Base-by-base conservation (phyloP, 2,329 filamentous ascomycete genomes). In the Cytospora leucostoma region DNA sequence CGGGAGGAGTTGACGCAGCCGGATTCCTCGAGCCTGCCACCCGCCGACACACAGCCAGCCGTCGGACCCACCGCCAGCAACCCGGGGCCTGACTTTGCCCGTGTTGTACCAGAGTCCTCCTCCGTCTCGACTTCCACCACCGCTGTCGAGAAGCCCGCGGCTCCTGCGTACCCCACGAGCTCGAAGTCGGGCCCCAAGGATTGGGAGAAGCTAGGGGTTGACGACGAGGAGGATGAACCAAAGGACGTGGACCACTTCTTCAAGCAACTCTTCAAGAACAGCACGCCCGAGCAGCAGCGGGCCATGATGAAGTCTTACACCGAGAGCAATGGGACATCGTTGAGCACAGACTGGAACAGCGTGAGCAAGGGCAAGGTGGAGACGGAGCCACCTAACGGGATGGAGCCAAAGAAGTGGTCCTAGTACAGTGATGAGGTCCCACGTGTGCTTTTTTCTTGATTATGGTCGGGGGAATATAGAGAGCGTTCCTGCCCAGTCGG, bases 271-370 rank as follows among this genome's bases (percentile, higher is more conserved):
- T 98, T 94, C 78, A 87, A 89, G 67, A 82, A 80, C 40, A 88
- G 92, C 0, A 87, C 89, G 56, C 86, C 88, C 0, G 94, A 99
- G 70, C 91, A 92, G 64, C 87, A 88, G 72, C 87, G 93, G 2
- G 95, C 95, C 10, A 99, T 99, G 95, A 92, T 96, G 87, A 99
- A 99, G 85, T 96, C 92, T 73, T 98, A 92, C 72, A 83, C 87
- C 15, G 94, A 99, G 81, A 97, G 93, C 75, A 95, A 96, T 69
- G 95, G 95, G 5, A 99, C 95, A 0, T 85, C 91, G 3, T 79
- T 99, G 56, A 97, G 92, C 75, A 99, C 95, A 0, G 92, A 94
- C 74, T 99, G 95, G 95, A 77, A 79, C 11, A 90, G 96, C 66
- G 94, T 97, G 21, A 85, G 86, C 57, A 84, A 82, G 67, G 86